These are phyloP conservation scores for Hypoxylon lienhwacheense DNA, from an alignment of 495 filamentous ascomycete genomes.

Conservation along the genomic window DNA sequence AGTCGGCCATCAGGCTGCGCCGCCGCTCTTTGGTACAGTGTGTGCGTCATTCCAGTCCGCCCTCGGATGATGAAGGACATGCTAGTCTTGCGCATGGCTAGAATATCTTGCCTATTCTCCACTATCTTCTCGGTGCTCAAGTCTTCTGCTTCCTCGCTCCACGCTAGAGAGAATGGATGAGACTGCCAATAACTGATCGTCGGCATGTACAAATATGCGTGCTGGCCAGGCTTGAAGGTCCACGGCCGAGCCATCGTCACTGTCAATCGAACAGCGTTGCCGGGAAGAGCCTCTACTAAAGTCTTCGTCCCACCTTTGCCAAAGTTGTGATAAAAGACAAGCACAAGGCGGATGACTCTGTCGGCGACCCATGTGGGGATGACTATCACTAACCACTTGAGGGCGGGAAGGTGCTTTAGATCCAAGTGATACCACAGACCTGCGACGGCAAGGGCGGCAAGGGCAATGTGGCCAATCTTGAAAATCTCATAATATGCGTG, in stretches of 20 bases:
- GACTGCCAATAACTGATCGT: conserved; percentile 68
- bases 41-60: conserved; percentile 80
- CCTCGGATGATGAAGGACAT: conserved; percentile 79
- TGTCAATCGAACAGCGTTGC: conserved; percentile 67
- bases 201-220: conserved; percentile 83
- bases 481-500: conserved; percentile 93
- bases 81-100: conserved; percentile 60
- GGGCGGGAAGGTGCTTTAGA: conserved; percentile 61
- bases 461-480: conserved; percentile 73
- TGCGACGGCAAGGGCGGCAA: conserved; percentile 63
- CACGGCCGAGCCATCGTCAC: conserved; percentile 77
- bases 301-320: conserved; percentile 61
- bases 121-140: conserved; percentile 54
- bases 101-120: conserved; percentile 59
- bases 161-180: conserved; percentile 68
- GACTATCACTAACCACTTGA: conserved; percentile 61
- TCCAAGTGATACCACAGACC: conserved; percentile 71
- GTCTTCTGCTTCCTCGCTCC: conserved; percentile 60
- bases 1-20: conserved; percentile 61
- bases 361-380: conserved; percentile 69
- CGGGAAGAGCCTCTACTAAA: conserved; percentile 64
- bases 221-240: conserved; percentile 71
- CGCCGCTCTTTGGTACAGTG: conserved; percentile 69
- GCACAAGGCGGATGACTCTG: conserved; percentile 57
- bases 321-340: conserved; percentile 67